Percentiles rank a stretch among this genome's conserved stretches.
phyloP scores from a whole-genome alignment of 2,329 filamentous ascomycete species.

The Septoria linicola region DNA sequence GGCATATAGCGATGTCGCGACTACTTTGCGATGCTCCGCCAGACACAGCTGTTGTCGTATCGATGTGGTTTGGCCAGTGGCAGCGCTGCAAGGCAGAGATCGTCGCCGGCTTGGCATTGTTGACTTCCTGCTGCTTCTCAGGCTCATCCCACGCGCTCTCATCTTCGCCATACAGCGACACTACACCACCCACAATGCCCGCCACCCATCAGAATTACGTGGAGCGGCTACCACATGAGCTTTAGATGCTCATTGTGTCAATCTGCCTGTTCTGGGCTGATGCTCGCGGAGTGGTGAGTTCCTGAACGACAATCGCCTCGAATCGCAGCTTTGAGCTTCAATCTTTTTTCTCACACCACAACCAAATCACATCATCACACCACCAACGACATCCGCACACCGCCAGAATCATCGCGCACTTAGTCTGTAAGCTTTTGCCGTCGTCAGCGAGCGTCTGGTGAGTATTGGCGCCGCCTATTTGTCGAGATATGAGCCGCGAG shows the following conservation, averaged over 20 bases:
- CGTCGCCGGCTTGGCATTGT: constrained; percentile 7
- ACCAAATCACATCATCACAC: not conserved
- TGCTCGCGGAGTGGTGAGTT: too few relatives aligned
- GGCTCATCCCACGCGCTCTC: not conserved
- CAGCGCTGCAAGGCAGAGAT: constrained; percentile 7
- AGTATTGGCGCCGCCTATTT: constrained; percentile 12
- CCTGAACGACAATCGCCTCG: too few relatives aligned
- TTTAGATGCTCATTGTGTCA: too few relatives aligned
- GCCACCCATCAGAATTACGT: too few relatives aligned
- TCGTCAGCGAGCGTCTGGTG: not conserved
- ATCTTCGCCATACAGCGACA: not conserved
- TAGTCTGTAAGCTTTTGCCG: constrained; percentile 2
- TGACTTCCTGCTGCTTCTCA: not conserved
- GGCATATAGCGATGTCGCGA: too few relatives aligned
- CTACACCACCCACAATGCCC: not conserved
- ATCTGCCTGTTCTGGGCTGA: too few relatives aligned
- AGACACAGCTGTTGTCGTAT: constrained; percentile 7
- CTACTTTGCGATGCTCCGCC: not conserved
- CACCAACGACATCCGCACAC: not conserved
- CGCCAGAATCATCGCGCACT: constrained; percentile 4
- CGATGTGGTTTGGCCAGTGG: not conserved
- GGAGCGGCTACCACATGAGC: too few relatives aligned
- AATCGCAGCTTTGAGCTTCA: too few relatives aligned
- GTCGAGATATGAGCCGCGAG: constrained; percentile 10
- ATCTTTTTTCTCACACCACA: not conserved